Base-by-base conservation (phyloP, 208 protist genomes). In the Crithidia expoeki region DNA sequence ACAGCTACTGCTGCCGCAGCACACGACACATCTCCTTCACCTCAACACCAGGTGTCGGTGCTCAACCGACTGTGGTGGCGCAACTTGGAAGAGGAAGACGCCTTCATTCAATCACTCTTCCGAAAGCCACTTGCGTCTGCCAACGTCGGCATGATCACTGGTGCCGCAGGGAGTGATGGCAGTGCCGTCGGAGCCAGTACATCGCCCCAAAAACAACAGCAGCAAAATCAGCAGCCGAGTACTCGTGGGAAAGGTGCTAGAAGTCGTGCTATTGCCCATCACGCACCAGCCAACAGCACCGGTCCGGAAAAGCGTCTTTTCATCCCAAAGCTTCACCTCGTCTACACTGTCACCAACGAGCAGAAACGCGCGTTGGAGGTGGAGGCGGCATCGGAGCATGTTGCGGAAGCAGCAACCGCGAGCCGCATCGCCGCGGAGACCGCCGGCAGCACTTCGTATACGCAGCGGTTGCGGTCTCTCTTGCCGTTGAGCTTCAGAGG, bases 251-350 rank as follows among this genome's bases (percentile, higher is more conserved):
- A 12, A 16, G 28, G 3, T 30, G 14, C 25, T 9, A 27, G 21
- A 3, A 46, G 5, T 27, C 42, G 58, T 6, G 27, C 6, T 12
- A 30, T 51, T 10, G 58, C 27, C 4, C 58, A 64, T 23, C 58
- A 64, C 58, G 58, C 58, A 3, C 58, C 58, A 27, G 58, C 58
- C 23, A 64, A 64, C 28, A 64, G 40, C 38, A 64, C 58, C 2
- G 32, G 28, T 21, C 17, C 30, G 27, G 21, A 58, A 28, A 30
- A 32, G 38, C 17, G 34, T 42, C 28, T 50, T 16, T 52, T 52
- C n/a, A 66, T 67, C 27, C 40, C 68, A 23, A 56, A 51, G 17
- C 50, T 73, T 34, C 34, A 50, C 28, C 19, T 66, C 25, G 11
- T 67, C 11, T 61, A 66, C 38, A 52, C 58, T 14, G 34, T 30